Conservation (phyloP, 345 rosid genomes). For the Syzygium oleosum region DNA sequence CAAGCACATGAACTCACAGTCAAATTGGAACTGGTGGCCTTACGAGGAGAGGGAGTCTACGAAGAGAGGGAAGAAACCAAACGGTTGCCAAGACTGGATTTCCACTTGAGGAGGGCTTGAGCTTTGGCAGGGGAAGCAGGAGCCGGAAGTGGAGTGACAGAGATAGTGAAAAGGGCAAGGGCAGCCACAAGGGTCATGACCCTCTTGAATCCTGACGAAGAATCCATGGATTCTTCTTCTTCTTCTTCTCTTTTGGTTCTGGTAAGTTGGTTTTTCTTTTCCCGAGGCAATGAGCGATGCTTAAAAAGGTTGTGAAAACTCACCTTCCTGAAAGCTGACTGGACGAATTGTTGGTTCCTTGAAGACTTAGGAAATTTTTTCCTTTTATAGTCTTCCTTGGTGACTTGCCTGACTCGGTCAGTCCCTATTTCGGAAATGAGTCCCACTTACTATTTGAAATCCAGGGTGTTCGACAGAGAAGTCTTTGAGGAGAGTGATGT, state of each 20-base stretch:
- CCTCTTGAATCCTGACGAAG: background rate
- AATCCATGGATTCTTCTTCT: background rate
- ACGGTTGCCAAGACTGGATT: conserved; percentile 7
- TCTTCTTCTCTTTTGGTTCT: background rate
- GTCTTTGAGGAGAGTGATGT: background rate
- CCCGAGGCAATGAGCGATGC: background rate
- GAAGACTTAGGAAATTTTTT: background rate
- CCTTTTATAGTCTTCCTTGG: no score
- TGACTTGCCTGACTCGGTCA: no score
- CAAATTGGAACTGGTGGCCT: background rate
- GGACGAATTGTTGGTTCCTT: background rate
- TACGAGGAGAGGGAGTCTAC: background rate
- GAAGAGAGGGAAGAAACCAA: conserved; percentile 1
- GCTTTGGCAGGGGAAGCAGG: background rate
- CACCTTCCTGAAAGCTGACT: no score
- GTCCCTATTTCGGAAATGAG: background rate
- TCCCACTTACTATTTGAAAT: background rate
- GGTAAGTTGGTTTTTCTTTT: background rate
- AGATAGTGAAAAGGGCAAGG: background rate
- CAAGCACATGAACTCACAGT: background rate
- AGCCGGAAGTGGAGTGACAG: background rate
- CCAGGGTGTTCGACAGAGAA: background rate
- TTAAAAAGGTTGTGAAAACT: background rate
- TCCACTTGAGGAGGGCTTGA: conserved; percentile 10
- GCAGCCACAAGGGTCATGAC: background rate